A percentile compares a stretch with the other conserved stretches of the same genome.
phyloP scores from a whole-genome alignment of 2,329 filamentous ascomycete species.

The Ophiostoma fasciatum region DNA sequence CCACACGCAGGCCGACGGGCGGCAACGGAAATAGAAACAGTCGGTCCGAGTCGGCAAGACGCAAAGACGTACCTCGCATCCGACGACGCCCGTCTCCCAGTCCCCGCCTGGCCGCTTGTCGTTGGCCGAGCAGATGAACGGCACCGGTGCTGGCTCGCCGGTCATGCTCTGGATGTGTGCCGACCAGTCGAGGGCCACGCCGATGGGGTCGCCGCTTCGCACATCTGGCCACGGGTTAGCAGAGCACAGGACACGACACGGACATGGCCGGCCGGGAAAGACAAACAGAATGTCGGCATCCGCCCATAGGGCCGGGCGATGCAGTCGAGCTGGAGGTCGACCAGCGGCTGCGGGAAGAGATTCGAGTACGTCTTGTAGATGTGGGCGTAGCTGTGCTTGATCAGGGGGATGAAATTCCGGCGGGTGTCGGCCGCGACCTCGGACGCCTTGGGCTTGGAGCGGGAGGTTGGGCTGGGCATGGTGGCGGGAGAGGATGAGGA shows the following conservation, averaged over 20 bases:
- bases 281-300: constrained; percentile 29
- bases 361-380: constrained; percentile 44
- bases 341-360: constrained; percentile 36
- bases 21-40: background rate
- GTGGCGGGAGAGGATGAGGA: background rate
- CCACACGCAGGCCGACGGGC: no score
- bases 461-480: constrained; percentile 14
- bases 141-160: constrained; percentile 31
- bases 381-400: constrained; percentile 39
- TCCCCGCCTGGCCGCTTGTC: constrained; percentile 66
- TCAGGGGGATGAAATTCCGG: constrained; percentile 49
- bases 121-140: constrained; percentile 60
- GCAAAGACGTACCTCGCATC: constrained; percentile 37
- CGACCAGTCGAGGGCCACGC: constrained; percentile 43
- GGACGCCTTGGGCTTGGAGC: constrained; percentile 35
- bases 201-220: constrained; percentile 42
- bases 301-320: constrained; percentile 21
- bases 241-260: background rate
- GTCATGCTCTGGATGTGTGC: constrained; percentile 22
- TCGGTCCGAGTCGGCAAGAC: no score
- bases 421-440: constrained; percentile 64
- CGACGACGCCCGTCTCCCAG: constrained; percentile 51
- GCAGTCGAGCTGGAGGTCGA: constrained; percentile 25
- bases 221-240: constrained; percentile 24
- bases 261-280: background rate